These are phyloP conservation scores for Tetradesmus obliquus DNA, from an alignment of 139 green algal species.

Conservation along the genomic window DNA sequence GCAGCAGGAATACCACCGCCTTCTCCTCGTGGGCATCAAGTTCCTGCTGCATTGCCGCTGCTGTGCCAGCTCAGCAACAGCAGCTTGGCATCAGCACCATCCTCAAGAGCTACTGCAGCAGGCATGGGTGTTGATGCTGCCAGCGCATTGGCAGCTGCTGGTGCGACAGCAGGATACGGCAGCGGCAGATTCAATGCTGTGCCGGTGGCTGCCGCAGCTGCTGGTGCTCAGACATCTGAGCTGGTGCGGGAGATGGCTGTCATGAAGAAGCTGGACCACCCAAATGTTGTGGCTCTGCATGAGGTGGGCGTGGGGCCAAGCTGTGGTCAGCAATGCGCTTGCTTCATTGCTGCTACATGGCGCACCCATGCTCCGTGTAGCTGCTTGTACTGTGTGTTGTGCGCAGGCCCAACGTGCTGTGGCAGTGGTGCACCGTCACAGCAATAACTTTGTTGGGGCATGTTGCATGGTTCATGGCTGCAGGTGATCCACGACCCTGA, in stretches of 20 bases:
- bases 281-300: slow-evolving; percentile 58
- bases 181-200: neutral
- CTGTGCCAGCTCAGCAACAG: neutral
- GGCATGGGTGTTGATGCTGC: neutral
- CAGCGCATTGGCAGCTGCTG: neutral
- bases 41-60: neutral
- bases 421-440: too few relatives aligned
- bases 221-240: slow-evolving; percentile 12
- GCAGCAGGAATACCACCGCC: neutral
- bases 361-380: neutral
- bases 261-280: slow-evolving; percentile 64
- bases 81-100: neutral
- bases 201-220: neutral
- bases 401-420: too few relatives aligned
- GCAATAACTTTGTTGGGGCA: neutral
- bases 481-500: slow-evolving; percentile 73
- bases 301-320: slow-evolving; percentile 47
- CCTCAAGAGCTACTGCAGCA: neutral
- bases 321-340: too few relatives aligned
- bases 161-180: neutral
- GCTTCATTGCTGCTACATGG: neutral
- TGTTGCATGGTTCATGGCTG: neutral
- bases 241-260: slow-evolving; percentile 55
- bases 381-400: neutral
- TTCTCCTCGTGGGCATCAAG: neutral